Evolutionary conservation across 495 filamentous ascomycete genomes (phyloP).

Genomic region (Baudoinia panamericana): DNA sequence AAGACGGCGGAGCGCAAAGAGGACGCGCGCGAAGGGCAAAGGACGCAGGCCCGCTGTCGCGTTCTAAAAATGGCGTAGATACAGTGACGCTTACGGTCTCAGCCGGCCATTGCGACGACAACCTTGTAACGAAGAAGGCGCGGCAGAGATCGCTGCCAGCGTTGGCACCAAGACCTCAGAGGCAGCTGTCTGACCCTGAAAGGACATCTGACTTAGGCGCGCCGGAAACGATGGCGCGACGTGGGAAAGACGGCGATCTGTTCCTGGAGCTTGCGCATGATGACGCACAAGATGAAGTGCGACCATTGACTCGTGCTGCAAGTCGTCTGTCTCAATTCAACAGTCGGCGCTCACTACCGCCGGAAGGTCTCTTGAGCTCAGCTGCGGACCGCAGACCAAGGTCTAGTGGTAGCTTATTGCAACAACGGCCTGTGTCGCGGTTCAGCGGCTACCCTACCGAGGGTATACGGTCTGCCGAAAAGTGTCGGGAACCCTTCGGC

Average conservation of each 20-base stretch:
- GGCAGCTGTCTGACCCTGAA: background rate
- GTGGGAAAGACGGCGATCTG: conserved; percentile 7
- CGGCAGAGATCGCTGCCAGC: conserved; percentile 1
- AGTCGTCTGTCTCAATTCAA: conserved; percentile 6
- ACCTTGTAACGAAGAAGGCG: too few species aligned
- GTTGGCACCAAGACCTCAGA: background rate
- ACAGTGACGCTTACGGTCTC: too few species aligned
- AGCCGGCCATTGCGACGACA: too few species aligned
- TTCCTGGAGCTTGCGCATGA: conserved; percentile 19
- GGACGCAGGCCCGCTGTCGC: too few species aligned
- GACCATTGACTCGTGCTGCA: conserved; percentile 2
- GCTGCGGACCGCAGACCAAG: conserved; percentile 10
- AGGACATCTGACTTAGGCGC: background rate
- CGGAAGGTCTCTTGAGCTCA: background rate
- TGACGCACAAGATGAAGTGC: conserved; percentile 1
- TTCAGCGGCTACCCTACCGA: conserved; percentile 3
- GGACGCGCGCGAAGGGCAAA: too few species aligned
- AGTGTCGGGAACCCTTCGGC: background rate
- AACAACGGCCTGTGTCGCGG: conserved; percentile 5
- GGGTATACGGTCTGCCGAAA: conserved; percentile 4
- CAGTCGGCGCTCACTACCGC: conserved; percentile 15
- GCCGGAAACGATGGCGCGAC: conserved; percentile 5
- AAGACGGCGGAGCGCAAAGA: too few species aligned
- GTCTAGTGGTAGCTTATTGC: conserved; percentile 12
- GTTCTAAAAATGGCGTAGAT: too few species aligned